Percentiles rank a stretch among this genome's conserved stretches.
phyloP scores from a whole-genome alignment of 2,329 filamentous ascomycete species.

The Pezizomycotina sp. region DNA sequence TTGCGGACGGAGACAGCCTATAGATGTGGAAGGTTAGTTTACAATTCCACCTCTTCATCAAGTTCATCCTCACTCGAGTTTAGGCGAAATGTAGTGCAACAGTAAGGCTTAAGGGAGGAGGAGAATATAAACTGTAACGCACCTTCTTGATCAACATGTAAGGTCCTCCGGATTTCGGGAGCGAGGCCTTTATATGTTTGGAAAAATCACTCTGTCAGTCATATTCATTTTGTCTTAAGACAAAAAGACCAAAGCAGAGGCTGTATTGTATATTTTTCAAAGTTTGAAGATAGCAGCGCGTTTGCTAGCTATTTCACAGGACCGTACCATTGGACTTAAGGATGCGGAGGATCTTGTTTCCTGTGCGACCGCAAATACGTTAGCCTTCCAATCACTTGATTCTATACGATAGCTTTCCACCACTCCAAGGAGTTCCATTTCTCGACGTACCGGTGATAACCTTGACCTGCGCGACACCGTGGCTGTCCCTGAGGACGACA shows the following conservation, averaged over 20 bases:
- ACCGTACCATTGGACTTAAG: conserved; percentile 95
- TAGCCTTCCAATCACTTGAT: conserved; percentile 1
- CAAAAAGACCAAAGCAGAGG: conserved; percentile 69
- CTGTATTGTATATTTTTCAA: conserved; percentile 33
- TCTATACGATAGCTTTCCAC: not conserved
- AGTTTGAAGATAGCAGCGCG: too few relatives aligned
- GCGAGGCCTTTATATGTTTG: conserved; percentile 65
- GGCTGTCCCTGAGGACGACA: conserved; percentile 93
- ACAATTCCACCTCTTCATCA: conserved; percentile 19
- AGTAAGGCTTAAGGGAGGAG: not conserved
- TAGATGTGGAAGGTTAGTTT: too few relatives aligned
- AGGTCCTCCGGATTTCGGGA: conserved; percentile 96
- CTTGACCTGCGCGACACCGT: conserved; percentile 97
- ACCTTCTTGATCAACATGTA: conserved; percentile 99
- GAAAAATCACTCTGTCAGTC: conserved; percentile 79
- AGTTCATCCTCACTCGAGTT: not conserved
- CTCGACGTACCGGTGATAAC: conserved; percentile 67
- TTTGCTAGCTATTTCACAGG: too few relatives aligned
- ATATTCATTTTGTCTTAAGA: too few relatives aligned
- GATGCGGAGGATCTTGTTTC: conserved; percentile 99
- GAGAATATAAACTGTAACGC: conserved; percentile 15
- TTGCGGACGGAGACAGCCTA: conserved; percentile 96
- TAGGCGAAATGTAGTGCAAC: not conserved
- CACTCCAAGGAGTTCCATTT: not conserved
- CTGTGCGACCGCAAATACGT: conserved; percentile 33